Conservation (phyloP, 495 filamentous ascomycete genomes). For the Geoglossum glabrum region DNA sequence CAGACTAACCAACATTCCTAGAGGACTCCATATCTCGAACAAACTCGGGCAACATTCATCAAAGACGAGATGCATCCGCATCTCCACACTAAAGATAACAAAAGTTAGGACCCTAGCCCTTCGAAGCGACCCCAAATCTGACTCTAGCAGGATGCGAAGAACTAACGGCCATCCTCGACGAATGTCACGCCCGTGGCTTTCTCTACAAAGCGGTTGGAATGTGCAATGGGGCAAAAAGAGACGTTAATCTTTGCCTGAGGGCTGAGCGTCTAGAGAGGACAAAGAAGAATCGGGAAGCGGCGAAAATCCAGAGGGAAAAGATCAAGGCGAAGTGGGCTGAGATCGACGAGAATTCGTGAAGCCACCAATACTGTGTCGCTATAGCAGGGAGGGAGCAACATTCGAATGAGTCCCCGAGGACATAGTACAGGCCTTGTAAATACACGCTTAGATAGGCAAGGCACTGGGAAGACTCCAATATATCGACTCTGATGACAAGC, state of each 20-base stretch:
- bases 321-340: constrained; percentile 63
- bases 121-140: constrained; percentile 1
- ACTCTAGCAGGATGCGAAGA: constrained; percentile 67
- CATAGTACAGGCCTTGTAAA: too few relatives aligned
- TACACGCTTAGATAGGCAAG: too few relatives aligned
- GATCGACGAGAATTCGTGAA: constrained; percentile 53
- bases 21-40: too few relatives aligned
- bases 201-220: constrained; percentile 69
- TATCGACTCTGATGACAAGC: too few relatives aligned
- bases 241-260: constrained; percentile 66
- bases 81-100: constrained; percentile 76
- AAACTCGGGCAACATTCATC: background rate
- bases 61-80: constrained; percentile 75
- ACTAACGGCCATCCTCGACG: constrained; percentile 78
- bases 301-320: constrained; percentile 42
- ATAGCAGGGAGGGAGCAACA: background rate
- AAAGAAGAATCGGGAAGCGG: constrained; percentile 50
- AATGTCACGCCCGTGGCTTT: constrained; percentile 88
- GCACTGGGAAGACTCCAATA: too few relatives aligned
- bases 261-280: constrained; percentile 60
- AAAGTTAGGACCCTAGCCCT: constrained; percentile 32
- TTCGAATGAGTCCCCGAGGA: background rate
- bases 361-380: background rate
- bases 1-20: too few relatives aligned
- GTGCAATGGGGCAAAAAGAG: constrained; percentile 68